Evolutionary conservation across 495 filamentous ascomycete genomes (phyloP), one percentile per base, ranked within the genome.

Genomic region (Lophium mytilinum): DNA sequence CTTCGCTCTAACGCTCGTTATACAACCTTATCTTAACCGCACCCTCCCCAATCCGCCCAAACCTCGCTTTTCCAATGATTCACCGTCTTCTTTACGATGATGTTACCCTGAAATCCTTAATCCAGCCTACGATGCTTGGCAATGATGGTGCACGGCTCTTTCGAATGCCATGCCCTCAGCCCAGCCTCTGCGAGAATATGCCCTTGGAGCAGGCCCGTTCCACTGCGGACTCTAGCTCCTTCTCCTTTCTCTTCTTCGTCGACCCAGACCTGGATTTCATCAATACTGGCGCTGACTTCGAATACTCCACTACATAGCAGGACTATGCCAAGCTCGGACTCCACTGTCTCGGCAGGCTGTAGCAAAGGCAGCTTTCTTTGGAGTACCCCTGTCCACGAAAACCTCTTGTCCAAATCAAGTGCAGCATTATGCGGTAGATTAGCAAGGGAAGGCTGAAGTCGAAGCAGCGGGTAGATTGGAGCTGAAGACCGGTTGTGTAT

Each of bases 381-480:
- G 50, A 94, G 68, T 53, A 87, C 81, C 0, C 91, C 91, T 54
- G 87, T 91, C 81, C 88, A 91, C 11, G 85, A 85, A 12, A 96
- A 78, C 50, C 87, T 84, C 62, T 86, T 82, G n/a, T 84, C 83
- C 17, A 95, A 81, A 66, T 96, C 91, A 15, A 95, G 80, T 14
- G 89, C 87, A 12, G 85, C 74, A 63, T 84, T 81, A 54, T 81
- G 79, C 1, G 87, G 80, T 30, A 91, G 83, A 58, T 90, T 81
- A 41, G 83, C 78, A 4, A 96, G 77, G 52, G 82, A 76, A 0
- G 90, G 90, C 69, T 90, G 84, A 9, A 95, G 71, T 19, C 91
- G 79, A 33, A 96, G 75, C 5, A 91, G 73, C 0, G 87, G 86
- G 42, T 82, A 78, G 41, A 95, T 78, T 3, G 88, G 81, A 21